Base-by-base conservation (phyloP, 306 rosid genomes). In the Elaeagnus macrophylla region DNA sequence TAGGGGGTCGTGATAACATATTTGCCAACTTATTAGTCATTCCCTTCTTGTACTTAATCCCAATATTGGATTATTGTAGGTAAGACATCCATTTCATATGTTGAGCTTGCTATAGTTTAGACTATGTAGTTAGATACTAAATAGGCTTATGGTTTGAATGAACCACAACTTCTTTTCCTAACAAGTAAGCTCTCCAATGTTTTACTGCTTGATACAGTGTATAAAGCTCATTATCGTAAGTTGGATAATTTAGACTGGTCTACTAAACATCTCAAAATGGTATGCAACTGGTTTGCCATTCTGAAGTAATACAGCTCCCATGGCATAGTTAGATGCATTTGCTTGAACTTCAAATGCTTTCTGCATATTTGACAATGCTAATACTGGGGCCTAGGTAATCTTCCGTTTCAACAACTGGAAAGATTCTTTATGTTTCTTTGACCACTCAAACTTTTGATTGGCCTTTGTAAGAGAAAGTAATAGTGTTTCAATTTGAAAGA, bases 31-130 rank as follows among this genome's bases (percentile, higher is more conserved):
- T 25, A 0, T 25, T 25, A 2, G 32, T 25, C 4, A 5, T 0
- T 25, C 32, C 32, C 4, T 25, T 25, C 5, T 25, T 25, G 32
- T 2, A 25, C 32, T 2, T 25, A 25, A 25, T 2, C 32, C 32
- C 7, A 18, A 57, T 40, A 41, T 40, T 57, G 11, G 40, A 42
- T 42, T 41, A 0, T 17, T 41, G 10, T 2, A 40, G 51, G 51
- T 42, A 57, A 0, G 49, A 40, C 51, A 57, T 57, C 62, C 51
- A 40, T 7, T 57, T 57, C 62, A 57, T 57, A 42, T 57, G 49
- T 7, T 18, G 11, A 20, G 51, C 62, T 18, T 57, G 51, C 14
- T 57, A 18, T 12, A 57, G 18, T 7, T 39, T 56, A 8, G 60
- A 38, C 0, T 56, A 13, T n/a, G 46, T 39, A 38, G 25, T n/a